Base-by-base conservation (phyloP, 1,284 basidiomycete species). In the Trametes polyzona region DNA sequence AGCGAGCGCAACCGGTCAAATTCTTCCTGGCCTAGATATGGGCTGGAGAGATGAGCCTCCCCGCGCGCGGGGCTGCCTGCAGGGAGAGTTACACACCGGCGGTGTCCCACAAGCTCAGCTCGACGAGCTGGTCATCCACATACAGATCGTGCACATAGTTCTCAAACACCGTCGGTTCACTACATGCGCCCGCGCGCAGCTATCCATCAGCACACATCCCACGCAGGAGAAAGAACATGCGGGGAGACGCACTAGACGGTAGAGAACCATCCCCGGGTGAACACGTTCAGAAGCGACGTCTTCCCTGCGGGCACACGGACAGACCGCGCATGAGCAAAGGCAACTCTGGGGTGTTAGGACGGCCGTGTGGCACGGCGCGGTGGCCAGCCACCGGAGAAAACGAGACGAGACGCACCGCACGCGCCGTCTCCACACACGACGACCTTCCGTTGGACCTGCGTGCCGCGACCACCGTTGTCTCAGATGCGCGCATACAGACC, bases 91-190 rank as follows among this genome's bases (percentile, higher is more conserved):
- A 76, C 85, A 64, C 67, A 93, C 94, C 94, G 35, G 96, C 96
- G 37, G 96, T 98, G 72, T 98, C 96, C 96, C 96, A 98, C 57
- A 98, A 71, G 68, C 93, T 93, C 46, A 98, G 78, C 69, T 98
- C 96, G 11, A 98, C 87, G 19, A 83, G 71, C 64, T 92, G 88
- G 30, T 92, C 92, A 57, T 95, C 93, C 23, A 97, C 83, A 60
- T 82, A 82, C 43, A 95, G 74, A 62, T 92, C 89, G 69, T 95
- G 92, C 6, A 96, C 92, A 68, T 95, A 95, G 76, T 96, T 96
- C 73, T 96, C 94, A 64, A 96, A 95, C 9, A 95, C 92, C 9
- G 93, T 95, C 4, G 92, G 94, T 74, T 96, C 93, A 66, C 92
- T 94, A 67, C 39, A 21, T 33, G 2, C 24, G 26, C 10, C 21